Conservation (phyloP, 202 grass and related monocot species). For the Dendrocalamus latiflorus region DNA sequence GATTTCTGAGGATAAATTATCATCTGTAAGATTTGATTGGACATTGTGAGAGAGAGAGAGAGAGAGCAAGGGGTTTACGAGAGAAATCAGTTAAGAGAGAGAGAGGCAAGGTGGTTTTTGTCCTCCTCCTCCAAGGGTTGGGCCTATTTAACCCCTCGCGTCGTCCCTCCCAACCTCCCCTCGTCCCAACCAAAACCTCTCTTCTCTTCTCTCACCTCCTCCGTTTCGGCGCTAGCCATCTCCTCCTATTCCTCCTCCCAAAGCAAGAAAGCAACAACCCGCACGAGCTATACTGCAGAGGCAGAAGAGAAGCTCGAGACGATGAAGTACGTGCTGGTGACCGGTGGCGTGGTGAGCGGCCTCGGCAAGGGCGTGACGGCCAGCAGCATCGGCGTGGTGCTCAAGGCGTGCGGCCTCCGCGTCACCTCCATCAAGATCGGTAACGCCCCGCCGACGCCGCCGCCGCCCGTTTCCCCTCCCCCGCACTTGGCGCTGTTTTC, state of each 20-base stretch:
- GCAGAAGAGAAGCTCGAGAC: too few species aligned
- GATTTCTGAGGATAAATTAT: constrained; percentile 7
- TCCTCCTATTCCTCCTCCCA: not conserved
- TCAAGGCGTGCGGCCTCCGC: constrained; percentile 82
- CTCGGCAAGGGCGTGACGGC: constrained; percentile 89
- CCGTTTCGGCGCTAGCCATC: not conserved
- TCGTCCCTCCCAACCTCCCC: not conserved
- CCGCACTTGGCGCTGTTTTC: not conserved
- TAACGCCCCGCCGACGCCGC: not conserved
- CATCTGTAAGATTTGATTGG: not conserved
- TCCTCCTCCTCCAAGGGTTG: too few species aligned
- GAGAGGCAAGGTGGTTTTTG: too few species aligned
- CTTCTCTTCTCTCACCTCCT: not conserved
- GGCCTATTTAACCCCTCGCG: constrained; percentile 31
- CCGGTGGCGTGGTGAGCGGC: constrained; percentile 80
- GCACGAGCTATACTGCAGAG: not conserved
- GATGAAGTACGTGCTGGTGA: constrained; percentile 72
- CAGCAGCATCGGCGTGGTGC: constrained; percentile 83
- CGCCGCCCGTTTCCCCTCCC: not conserved
- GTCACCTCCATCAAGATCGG: constrained; percentile 97
- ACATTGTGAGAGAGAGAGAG: not conserved
- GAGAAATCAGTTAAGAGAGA: too few species aligned
- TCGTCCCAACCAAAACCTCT: not conserved
- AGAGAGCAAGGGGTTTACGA: too few species aligned
- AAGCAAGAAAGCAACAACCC: not conserved